These are phyloP conservation scores for Pythium insidiosum DNA, from an alignment of 352 stramenopile genomes.

Conservation along the genomic window DNA sequence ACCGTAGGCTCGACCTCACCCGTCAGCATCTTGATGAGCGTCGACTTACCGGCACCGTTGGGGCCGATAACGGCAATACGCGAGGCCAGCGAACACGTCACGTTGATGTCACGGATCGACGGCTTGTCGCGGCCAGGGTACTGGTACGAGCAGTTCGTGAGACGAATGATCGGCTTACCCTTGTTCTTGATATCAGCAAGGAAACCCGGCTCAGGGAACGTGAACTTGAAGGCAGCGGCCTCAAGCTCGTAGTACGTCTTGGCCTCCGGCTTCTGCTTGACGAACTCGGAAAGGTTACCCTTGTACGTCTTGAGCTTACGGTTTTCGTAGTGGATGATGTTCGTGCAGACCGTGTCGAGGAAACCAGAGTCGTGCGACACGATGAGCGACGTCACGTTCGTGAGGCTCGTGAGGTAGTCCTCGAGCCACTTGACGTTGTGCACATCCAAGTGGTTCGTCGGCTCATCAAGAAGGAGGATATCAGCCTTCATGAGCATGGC, in stretches of 20 bases:
- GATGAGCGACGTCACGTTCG: constrained; percentile 90
- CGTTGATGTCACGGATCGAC: constrained; percentile 76
- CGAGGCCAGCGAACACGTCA: constrained; percentile 73
- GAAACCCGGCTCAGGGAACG: constrained; percentile 83
- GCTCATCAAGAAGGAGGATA: constrained; percentile 95
- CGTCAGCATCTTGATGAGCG: constrained; percentile 93
- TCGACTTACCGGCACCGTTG: constrained; percentile 95
- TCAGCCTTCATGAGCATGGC: constrained; percentile 94
- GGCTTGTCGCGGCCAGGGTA: constrained; percentile 76
- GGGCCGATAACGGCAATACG: constrained; percentile 79
- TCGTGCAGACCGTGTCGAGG: constrained; percentile 96
- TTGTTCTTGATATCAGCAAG: constrained; percentile 89
- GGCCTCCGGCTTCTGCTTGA: constrained; percentile 81
- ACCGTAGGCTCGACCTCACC: constrained; percentile 70
- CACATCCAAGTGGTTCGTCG: constrained; percentile 93
- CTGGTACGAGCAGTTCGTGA: constrained; percentile 80
- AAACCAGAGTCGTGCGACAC: constrained; percentile 97
- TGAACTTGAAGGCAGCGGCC: constrained; percentile 81
- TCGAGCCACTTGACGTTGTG: constrained; percentile 91
- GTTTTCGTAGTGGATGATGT: constrained; percentile 97
- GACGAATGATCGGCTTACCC: constrained; percentile 86
- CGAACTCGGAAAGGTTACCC: constrained; percentile 80
- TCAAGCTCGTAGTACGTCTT: constrained; percentile 87
- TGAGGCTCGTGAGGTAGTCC: constrained; percentile 85
- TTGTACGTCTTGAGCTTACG: constrained; percentile 88